Base-by-base conservation (phyloP, 192 early-diverging fungal genomes). In the Allomyces javanicus region DNA sequence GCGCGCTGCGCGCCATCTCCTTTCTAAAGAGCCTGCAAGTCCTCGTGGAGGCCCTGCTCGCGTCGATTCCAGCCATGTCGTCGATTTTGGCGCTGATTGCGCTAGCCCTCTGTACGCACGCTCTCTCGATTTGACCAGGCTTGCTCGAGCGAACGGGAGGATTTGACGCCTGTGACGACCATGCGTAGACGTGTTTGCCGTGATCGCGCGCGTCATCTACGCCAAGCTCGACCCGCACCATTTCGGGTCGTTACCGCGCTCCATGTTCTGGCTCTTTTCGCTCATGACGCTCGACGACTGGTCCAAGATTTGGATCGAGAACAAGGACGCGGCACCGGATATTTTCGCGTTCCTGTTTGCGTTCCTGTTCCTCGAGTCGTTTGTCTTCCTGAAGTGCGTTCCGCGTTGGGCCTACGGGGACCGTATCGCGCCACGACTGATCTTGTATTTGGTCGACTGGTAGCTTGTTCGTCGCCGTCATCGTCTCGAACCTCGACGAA, bases 401-500 rank as follows among this genome's bases (percentile, higher is more conserved):
- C 11, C 5, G 1, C 21, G 3, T 58, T 21, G 1, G 50, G 2
- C 17, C 44, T 9, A 9, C 11, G 5, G 9, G 10, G 10, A 25
- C 7, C 45, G 9, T 50, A 17, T 6, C 10, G 45, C 12, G 45
- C 1, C 19, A 2, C 1, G 2, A 50, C 45, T 50, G 12, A 50
- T 10, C 45, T 10, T 1, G 1, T 19, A 1, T 63, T 2, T 23
- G 22, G 67, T 22, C 23, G 10, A 21, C 62, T 40, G 24, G 10
- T 23, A 77, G 76, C 45, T 67, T 77, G n/a, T 68, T 77, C 40
- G 72, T 74, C 21, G 76, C 76, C 9, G 76, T 77, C 63, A 75
- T 77, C 61, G 76, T 77, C 33, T 72, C 73, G 69, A 77, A 77
- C 68, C 70, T 77, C 17, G 50, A 40, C 33, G 33, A 40, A 40